These are phyloP conservation scores for Chrysanthemum lavandulifolium DNA, from an alignment of 129 eudicot genomes.

Conservation along the genomic window DNA sequence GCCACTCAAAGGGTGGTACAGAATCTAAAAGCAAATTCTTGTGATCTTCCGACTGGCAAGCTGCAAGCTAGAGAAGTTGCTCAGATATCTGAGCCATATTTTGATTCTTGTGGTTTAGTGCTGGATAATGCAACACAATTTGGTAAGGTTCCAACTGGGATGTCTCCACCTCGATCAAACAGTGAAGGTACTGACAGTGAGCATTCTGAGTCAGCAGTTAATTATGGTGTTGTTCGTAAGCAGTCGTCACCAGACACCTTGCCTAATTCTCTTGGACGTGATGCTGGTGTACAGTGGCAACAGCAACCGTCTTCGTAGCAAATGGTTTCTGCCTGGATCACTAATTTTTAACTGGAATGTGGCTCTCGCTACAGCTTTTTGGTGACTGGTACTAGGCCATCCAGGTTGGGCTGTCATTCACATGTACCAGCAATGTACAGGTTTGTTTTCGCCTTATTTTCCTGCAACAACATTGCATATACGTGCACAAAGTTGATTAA, in stretches of 20 bases:
- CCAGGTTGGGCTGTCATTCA: slow-evolving; percentile 38
- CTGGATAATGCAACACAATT: slow-evolving; percentile 15
- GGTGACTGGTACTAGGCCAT: no score
- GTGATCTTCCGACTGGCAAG: slow-evolving; percentile 39
- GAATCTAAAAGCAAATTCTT: slow-evolving; percentile 39
- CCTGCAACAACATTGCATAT: slow-evolving; percentile 10
- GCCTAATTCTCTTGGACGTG: slow-evolving; percentile 15
- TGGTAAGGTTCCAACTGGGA: slow-evolving; percentile 25
- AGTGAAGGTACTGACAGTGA: slow-evolving; percentile 33
- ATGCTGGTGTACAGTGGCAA: slow-evolving; percentile 33
- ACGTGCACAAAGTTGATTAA: neutral
- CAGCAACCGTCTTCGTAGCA: slow-evolving; percentile 42
- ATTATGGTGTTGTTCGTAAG: slow-evolving; percentile 40
- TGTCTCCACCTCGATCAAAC: slow-evolving; percentile 32
- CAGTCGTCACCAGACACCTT: slow-evolving; percentile 37
- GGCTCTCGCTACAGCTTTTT: neutral
- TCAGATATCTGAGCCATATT: slow-evolving; percentile 41
- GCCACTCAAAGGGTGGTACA: slow-evolving; percentile 37
- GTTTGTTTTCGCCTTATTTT: slow-evolving; percentile 34
- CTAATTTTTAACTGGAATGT: slow-evolving; percentile 42
- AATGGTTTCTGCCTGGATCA: slow-evolving; percentile 27
- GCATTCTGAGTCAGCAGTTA: slow-evolving; percentile 22
- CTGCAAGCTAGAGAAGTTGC: slow-evolving; percentile 39
- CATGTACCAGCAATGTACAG: slow-evolving; percentile 58
- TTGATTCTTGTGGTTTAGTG: slow-evolving; percentile 40